Base-by-base conservation (phyloP, 805 yeast genomes). In the Pichia kluyveri region DNA sequence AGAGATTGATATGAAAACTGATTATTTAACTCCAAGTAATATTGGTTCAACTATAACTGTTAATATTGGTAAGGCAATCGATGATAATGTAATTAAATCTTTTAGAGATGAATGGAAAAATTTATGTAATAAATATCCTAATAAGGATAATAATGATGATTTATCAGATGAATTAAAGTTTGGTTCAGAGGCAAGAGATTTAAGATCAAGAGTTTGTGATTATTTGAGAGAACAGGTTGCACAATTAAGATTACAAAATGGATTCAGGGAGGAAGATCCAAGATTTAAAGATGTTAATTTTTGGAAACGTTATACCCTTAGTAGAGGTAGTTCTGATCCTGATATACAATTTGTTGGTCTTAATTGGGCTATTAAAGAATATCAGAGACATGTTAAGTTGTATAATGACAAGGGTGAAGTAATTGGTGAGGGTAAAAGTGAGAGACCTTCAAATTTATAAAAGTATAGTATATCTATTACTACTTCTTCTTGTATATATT, bases 281-380 rank as follows among this genome's bases (percentile, higher is more conserved):
- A 69, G 90, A 49, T 80, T 89, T 55, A 77, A 72, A 45, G 70
- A 73, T 31, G 89, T 87, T 1, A 64, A 63, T 19, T 90, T 84
- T 71, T 90, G 98, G 98, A 77, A 70, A 54, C 63, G 68, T 19
- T 86, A 71, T 61, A 85, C 91, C 8, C 43, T 49, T 2, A 63
- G 82, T 4, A 86, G 82, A 63, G 95, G 95, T 11, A 66, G 58
- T 27, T 74, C 81, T 49, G 88, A 80, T 51, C 83, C 83, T 0
- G 85, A 79, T 47, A 76, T 86, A 23, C 66, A 79, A 55, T 84
- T 86, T 55, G 73, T 84, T 28, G 96, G 96, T 2, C 68, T 80
- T 58, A 86, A 86, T 60, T 86, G 95, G 93, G 95, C 95, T 1
- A 76, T 85, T 38, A 78, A 76, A 60, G 72, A 88, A 56, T 72